Conservation (phyloP, 257 asterid species). For the Buddleja alternifolia region DNA sequence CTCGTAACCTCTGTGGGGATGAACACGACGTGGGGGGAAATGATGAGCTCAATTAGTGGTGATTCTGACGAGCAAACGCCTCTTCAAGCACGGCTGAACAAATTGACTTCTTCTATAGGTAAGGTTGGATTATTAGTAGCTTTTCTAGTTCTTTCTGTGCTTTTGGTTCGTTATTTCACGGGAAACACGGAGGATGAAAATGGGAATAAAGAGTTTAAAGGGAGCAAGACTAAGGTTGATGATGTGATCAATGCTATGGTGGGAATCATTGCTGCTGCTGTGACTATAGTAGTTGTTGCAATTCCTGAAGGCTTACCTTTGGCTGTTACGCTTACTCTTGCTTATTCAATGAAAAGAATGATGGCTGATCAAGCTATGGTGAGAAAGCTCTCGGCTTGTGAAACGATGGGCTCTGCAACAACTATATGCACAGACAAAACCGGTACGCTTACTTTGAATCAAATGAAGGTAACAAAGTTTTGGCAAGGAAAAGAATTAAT, state of each 20-base stretch:
- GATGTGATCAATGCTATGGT: constrained; percentile 30
- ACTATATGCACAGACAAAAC: constrained; percentile 33
- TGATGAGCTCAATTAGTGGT: constrained; percentile 39
- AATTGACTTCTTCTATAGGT: constrained; percentile 46
- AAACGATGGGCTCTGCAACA: constrained; percentile 21
- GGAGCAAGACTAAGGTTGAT: constrained; percentile 2
- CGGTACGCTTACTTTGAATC: constrained; percentile 40
- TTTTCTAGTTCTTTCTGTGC: constrained; percentile 42
- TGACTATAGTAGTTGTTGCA: constrained; percentile 46
- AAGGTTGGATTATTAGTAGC: constrained; percentile 48
- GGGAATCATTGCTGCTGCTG: constrained; percentile 37
- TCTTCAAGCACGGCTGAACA: constrained; percentile 42
- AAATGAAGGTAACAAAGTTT: constrained; percentile 41
- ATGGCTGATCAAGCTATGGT: constrained; percentile 41
- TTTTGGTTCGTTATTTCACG: constrained; percentile 38
- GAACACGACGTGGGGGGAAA: constrained; percentile 43
- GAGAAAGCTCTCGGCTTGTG: constrained; percentile 16
- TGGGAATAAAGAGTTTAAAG: constrained; percentile 32
- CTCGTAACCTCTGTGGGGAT: constrained; percentile 37
- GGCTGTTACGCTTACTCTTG: constrained; percentile 42
- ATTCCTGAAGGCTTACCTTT: constrained; percentile 44
- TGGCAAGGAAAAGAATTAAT: constrained; percentile 34
- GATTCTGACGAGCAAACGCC: constrained; percentile 42
- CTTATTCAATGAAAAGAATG: constrained; percentile 41
- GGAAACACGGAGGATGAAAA: constrained; percentile 40